Evolutionary conservation across 495 filamentous ascomycete species (phyloP), one percentile per base, ranked within the genome.

Genomic region (Xylaria acuta): DNA sequence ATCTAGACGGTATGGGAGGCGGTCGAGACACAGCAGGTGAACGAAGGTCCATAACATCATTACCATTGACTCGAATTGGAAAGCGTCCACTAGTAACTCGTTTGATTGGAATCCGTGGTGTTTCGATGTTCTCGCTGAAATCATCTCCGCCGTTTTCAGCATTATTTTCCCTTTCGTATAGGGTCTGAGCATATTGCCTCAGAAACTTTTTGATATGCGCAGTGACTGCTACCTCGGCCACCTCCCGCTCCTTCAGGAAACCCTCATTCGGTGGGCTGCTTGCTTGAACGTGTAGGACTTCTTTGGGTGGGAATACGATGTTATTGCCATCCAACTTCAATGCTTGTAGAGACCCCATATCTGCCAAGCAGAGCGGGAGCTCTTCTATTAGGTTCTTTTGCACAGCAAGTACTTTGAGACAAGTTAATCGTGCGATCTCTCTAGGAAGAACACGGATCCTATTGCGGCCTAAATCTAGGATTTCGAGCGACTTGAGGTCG

Each of bases 281-380:
- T 36, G 81, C 78, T 70, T 82, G 82, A 30, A 85, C 79, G 69
- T 88, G 84, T 38, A 88, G 77, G 8, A 90, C 78, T 53, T 92
- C 88, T 69, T 83, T 85, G 27, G 91, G 90, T 1, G 92, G 92
- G 74, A 92, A 93, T 9, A 78, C 79, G 40, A 97, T 85, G 18
- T 94, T 93, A 75, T 98, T 98, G 43, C 93, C 93, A 53, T 93
- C 91, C 18, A 98, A 84, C 77, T 95, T 97, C 72, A 98, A 82
- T 73, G 96, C 92, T 71, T 93, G 92, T 32, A 98, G 86, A 64
- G 94, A 94, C 65, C 87, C 89, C 91, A 97, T 97, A 76, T 96
- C 93, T 47, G 92, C 94, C 25, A 98, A 81, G 66, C 92, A 93
- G 16, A 91, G 85, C 25, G 95, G 95, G 25, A 98, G 85, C 62